Conservation (phyloP, 1,139 yeast species). For the Starmera stellimalicola region DNA sequence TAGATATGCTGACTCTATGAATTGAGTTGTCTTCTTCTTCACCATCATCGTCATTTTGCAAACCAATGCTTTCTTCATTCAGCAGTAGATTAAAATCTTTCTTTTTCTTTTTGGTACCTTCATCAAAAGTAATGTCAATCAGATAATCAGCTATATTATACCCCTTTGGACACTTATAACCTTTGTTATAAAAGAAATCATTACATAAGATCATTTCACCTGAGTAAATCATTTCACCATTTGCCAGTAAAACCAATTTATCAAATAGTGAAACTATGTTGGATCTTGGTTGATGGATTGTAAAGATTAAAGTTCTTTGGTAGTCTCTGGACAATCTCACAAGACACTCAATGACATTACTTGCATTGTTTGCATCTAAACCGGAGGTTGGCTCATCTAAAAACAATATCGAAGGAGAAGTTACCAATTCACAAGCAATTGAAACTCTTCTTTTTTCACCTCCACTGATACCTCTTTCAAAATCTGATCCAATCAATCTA, state of each 20-base stretch:
- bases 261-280: slow-evolving; percentile 90
- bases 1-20: slow-evolving; percentile 19
- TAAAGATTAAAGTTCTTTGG: slow-evolving; percentile 79
- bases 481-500: slow-evolving; percentile 79
- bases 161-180: slow-evolving; percentile 79
- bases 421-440: slow-evolving; percentile 82
- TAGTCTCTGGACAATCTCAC: slow-evolving; percentile 73
- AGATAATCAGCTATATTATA: slow-evolving; percentile 90
- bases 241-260: slow-evolving; percentile 66
- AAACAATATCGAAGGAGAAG: slow-evolving; percentile 73
- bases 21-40: slow-evolving; percentile 26
- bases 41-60: slow-evolving; percentile 17
- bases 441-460: slow-evolving; percentile 88
- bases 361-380: slow-evolving; percentile 86
- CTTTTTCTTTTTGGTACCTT: slow-evolving; percentile 9
- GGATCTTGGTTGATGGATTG: slow-evolving; percentile 97
- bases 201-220: slow-evolving; percentile 69
- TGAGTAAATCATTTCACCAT: slow-evolving; percentile 79
- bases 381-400: slow-evolving; percentile 95
- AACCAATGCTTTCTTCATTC: slow-evolving; percentile 15
- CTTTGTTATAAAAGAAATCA: slow-evolving; percentile 66
- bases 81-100: slow-evolving; percentile 6
- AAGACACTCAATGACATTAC: slow-evolving; percentile 78
- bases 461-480: slow-evolving; percentile 89
- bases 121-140: slow-evolving; percentile 73